Base-by-base conservation (phyloP, 1,139 yeast genomes). In the Blastobotrys elegans region DNA sequence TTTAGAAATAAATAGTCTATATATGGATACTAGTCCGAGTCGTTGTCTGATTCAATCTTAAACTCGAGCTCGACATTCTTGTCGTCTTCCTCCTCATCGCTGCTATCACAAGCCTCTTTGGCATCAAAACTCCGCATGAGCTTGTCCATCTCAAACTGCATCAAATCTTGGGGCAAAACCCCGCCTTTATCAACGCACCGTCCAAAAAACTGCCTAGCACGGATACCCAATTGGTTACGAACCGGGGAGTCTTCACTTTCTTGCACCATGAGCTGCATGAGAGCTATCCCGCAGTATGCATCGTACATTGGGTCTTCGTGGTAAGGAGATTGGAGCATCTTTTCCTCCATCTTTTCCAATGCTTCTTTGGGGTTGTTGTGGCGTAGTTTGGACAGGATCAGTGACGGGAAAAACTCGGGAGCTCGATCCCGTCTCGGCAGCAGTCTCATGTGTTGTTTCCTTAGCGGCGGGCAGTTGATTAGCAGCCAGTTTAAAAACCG, bases 291-390 rank as follows among this genome's bases (percentile, higher is more conserved):
- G 21, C 49, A 44, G 17, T 53, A 49, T 5, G 58, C 56, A 41
- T 70, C 68, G 41, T 70, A 65, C 0, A 65, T 62, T 0, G 80
- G 80, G 44, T 76, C 76, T 8, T 60, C 62, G 50, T 67, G 68
- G 55, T 67, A 75, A 0, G 80, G 80, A 1, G 75, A 72, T 47
- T 67, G 70, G 35, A 75, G 62, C 30, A 75, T 53, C 42, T 75
- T 55, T 38, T 72, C 76, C 32, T 71, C 70, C 14, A 77, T 56
- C 40, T 51, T 53, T 16, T 53, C 56, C 37, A 61, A 46, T 6
- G 63, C 63, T 1, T 46, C 52, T 36, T 51, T 51, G 3, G 63
- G 56, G 22, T 56, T 49, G 6, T 53, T 48, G 27, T 53, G 60
- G 27, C 57, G 45, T 30, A 62, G 48, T 35, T 54, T 53, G 16